Evolutionary conservation across 805 yeast genomes (phyloP), one percentile per base, ranked within the genome.

Genomic region (Metschnikowia lachancei): DNA sequence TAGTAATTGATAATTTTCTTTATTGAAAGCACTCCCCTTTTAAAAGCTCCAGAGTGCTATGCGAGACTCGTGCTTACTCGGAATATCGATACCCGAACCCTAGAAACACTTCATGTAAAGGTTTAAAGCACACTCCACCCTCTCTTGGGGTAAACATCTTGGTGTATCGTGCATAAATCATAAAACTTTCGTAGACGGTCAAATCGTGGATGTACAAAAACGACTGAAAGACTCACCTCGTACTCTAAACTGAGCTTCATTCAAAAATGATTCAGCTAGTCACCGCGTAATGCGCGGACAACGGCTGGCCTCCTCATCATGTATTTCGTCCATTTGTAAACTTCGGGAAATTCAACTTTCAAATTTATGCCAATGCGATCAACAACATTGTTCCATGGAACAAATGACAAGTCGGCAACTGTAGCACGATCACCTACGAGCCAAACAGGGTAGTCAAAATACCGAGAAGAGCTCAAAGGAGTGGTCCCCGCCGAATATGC

Each of bases 221-320:
- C 17, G 33, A 14, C 33, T 30, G 10, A 30, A 30, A n/a, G 10
- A 14, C 5, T n/a, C 33, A 7, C 33, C 17, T 4, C 6, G 17
- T 32, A 16, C 35, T 32, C 35, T 32, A 12, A 4, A 14, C 20
- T 17, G 22, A 33, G 22, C 36, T 17, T 33, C 8, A 8, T 12
- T 12, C 6, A 4, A 5, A 33, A 37, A 6, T 12, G 35, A 17
- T 12, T 8, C 11, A n/a, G 10, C 33, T 34, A 72, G 48, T 82
- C 87, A 3, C 90, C 94, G 51, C 90, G 80, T 49, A 91, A 72
- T 2, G 97, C 97, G 53, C 92, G 78, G 22, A 86, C 75, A 26
- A 91, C 97, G 1, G 94, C 91, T 3, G 96, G 95, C 61, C 97
- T 80, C 66, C 92, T 81, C 96, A 91, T 87, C 96, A 91, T 88